Percentiles rank a stretch among this genome's conserved stretches.
These are phyloP conservation scores for Avena eriantha DNA, from an alignment of 176 grass and related monocot species.

Conservation along the genomic window DNA sequence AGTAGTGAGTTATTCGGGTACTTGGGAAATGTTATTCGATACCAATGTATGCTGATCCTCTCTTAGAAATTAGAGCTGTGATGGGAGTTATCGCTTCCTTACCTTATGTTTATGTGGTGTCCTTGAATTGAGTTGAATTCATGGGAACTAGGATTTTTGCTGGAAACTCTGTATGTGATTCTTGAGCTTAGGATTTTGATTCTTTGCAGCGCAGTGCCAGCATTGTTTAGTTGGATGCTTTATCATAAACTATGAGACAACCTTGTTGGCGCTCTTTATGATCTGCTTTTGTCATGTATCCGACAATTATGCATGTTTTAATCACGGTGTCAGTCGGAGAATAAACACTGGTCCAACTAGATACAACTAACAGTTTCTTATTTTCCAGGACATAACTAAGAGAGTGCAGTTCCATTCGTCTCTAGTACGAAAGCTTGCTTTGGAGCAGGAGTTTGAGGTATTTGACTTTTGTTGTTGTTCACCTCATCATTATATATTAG, in stretches of 20 bases:
- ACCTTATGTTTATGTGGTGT: neutral
- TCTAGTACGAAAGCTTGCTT: conserved; percentile 75
- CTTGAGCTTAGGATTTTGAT: neutral
- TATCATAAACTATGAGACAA: neutral
- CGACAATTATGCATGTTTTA: neutral
- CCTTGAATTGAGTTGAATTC: conserved; percentile 33
- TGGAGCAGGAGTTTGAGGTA: conserved; percentile 92
- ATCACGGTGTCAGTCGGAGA: neutral
- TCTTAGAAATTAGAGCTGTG: neutral
- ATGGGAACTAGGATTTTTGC: neutral
- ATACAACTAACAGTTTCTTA: conserved; percentile 25
- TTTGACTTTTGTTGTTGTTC: conserved; percentile 20
- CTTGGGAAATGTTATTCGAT: neutral
- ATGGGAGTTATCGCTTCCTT: neutral
- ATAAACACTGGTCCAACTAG: neutral
- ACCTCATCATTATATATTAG: neutral
- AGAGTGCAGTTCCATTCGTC: conserved; percentile 90
- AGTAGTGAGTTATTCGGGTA: neutral
- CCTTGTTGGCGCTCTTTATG: neutral
- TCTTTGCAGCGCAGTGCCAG: neutral
- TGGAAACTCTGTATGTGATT: neutral
- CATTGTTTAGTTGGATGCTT: conserved; percentile 7
- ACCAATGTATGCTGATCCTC: neutral
- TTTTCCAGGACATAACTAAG: conserved; percentile 60
- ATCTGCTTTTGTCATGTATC: conserved; percentile 5